Evolutionary conservation across 2,329 filamentous ascomycete genomes (phyloP).

Genomic region (Neopestalotiopsis rosae): DNA sequence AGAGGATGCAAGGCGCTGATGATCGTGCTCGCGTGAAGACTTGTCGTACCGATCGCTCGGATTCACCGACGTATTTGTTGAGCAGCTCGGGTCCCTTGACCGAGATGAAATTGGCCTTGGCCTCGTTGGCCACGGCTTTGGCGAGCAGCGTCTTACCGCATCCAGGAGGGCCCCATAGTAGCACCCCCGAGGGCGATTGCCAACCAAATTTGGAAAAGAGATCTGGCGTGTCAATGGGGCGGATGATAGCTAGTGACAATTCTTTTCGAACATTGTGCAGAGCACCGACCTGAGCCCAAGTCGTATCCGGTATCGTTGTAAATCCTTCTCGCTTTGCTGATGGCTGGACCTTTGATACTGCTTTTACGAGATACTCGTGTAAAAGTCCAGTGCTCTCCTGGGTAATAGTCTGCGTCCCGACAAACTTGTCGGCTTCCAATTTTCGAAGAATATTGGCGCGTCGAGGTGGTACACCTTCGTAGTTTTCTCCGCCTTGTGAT

Average conservation of each 20-base stretch:
- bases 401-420: constrained; percentile 27
- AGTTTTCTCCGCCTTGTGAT: constrained; percentile 15
- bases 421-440: constrained; percentile 28
- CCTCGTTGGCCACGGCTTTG: constrained; percentile 94
- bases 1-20: constrained; percentile 90
- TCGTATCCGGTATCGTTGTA: constrained; percentile 90
- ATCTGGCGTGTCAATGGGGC: constrained; percentile 84
- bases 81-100: constrained; percentile 96
- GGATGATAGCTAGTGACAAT: constrained; percentile 84
- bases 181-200: constrained; percentile 80
- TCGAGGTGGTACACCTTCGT: constrained; percentile 29
- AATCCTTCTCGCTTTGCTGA: constrained; percentile 93
- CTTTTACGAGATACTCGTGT: constrained; percentile 73
- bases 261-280: constrained; percentile 79
- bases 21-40: constrained; percentile 88
- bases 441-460: constrained; percentile 22
- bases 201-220: constrained; percentile 80
- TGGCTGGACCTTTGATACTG: constrained; percentile 76
- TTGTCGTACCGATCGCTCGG: constrained; percentile 88
- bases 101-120: constrained; percentile 96
- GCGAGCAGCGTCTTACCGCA: constrained; percentile 97
- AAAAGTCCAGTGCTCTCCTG: constrained; percentile 35
- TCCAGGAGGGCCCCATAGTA: constrained; percentile 95
- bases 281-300: constrained; percentile 91
- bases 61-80: constrained; percentile 98